Base-by-base conservation (phyloP, 768 basidiomycete genomes). In the Strobilomyces confusus region DNA sequence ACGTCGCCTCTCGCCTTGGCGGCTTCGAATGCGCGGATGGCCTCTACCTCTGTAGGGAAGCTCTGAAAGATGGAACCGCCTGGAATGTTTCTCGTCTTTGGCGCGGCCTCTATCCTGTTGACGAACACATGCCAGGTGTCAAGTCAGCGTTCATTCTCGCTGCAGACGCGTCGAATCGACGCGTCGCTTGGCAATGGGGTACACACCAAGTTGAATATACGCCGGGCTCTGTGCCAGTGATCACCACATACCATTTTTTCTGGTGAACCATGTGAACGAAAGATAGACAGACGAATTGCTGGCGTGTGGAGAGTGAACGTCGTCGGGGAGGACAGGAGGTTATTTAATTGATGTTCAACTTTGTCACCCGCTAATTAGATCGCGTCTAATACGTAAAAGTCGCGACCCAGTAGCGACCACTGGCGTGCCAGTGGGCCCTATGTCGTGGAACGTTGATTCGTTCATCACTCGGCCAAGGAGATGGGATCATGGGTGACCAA, bases 51-150 rank as follows among this genome's bases (percentile, higher is more conserved):
- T 4, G 75, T 69, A 3, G 53, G 9, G 57, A 78, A 82, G 42
- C 77, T 68, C 53, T 82, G 73, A 57, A 73, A 63, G 7, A 76
- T 55, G 3, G 77, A 64, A 32, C 73, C 74, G 30, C 72, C 72
- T 9, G 75, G 67, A 11, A 81, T 71, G 5, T 74, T 69, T 48
- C 59, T 73, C 12, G 79, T 75, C 48, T 77, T 69, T 9, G 75
- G 72, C 1, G 65, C 70, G 17, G 72, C 74, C 59, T 80, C 75
- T 11, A 75, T 61, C 82, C 81, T 83, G 59, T 63, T 49, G 37
- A 34, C 48, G 7, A 34, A 34, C 19, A 23, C 32, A 34, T 33
- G 26, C 36, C 58, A 55, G 41, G 51, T 48, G 49, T 44, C 53
- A 44, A 41, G 62, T 71, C 44, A 51, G 69, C 68, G 70, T 34